A percentile compares a stretch with the other conserved stretches of the same genome.
Evolutionary conservation across 495 filamentous ascomycete genomes (phyloP).

Genomic region (Geoglossum glabrum): DNA sequence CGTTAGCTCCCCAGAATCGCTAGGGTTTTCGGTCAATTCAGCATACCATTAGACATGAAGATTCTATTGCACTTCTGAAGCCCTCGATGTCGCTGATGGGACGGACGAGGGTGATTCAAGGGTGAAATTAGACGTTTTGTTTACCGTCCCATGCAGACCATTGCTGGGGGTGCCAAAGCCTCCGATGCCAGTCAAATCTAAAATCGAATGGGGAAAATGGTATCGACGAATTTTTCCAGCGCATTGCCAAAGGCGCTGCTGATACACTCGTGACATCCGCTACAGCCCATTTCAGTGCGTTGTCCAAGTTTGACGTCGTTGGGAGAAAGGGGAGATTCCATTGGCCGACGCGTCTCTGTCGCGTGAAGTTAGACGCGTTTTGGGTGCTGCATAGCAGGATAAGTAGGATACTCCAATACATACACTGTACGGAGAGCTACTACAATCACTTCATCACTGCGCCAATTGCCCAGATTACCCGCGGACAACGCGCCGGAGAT

Average conservation of each 20-base stretch:
- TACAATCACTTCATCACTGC: not conserved
- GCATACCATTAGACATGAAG: slow-evolving; percentile 13
- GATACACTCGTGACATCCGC: not conserved
- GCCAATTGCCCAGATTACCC: not conserved
- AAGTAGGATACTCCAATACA: too few relatives aligned
- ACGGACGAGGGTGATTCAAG: slow-evolving; percentile 9
- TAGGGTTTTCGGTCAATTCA: not conserved
- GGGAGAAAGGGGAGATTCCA: not conserved
- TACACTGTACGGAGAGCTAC: not conserved
- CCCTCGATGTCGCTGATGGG: not conserved
- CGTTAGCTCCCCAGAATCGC: not conserved
- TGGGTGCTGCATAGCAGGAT: too few relatives aligned
- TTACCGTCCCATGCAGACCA: not conserved
- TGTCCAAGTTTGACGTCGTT: not conserved
- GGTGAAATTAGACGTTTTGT: slow-evolving; percentile 5
- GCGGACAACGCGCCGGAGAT: not conserved
- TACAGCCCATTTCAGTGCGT: not conserved
- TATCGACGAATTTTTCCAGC: not conserved
- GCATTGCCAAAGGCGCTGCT: not conserved
- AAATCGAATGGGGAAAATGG: not conserved
- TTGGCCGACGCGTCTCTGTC: not conserved
- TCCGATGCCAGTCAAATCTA: not conserved
- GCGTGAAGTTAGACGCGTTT: not conserved
- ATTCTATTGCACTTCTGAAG: slow-evolving; percentile 9
- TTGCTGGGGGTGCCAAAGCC: not conserved